Evolutionary conservation across 345 rosid species (phyloP), one percentile per base, ranked within the genome.

Genomic region (Garcia nutans): DNA sequence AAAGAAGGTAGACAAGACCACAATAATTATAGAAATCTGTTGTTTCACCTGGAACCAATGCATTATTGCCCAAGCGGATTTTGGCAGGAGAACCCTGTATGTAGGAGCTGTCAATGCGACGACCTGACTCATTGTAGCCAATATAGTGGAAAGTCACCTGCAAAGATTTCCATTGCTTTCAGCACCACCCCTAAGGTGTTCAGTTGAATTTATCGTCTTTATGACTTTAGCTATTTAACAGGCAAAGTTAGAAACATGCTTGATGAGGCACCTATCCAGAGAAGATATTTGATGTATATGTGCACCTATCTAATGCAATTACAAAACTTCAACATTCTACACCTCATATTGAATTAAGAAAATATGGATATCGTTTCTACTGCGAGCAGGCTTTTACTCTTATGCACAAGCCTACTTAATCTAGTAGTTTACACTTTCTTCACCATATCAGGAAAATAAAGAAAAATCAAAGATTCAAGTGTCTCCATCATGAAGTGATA

Each of bases 121-220:
- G 87, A 47, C 97, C 97, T 0, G 99, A 93, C 85, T 95, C 99
- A 64, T 91, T 95, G 69, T 95, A 95, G 57, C 99, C 98, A 70
- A 88, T 75, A 57, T 95, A 93, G 54, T 93, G 94, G 81, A 95
- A 95, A 19, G 77, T 91, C 69, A 95, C 94, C 99, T 95, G 77
- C 84, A 81, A 78, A 26, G 61, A 66, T 60, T 37, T 10, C 42
- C 20, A 24, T 73, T 37, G 17, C 28, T 73, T 73, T 45, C 28
- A 17, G 16, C 22, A 22, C 6, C 33, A 22, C 11, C 58, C 26
- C 41, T 24, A 49, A 10, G 41, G 41, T 6, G 10, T 68, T 23
- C 37, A 65, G 42, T 56, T 16, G 6, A 47, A 49, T 15, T 1
- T 4, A 57, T 33, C 28, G 5, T 13, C 41, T 13, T 37, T 24